Evolutionary conservation across 768 basidiomycete species (phyloP).

Genomic region (Trametes cinnabarina): DNA sequence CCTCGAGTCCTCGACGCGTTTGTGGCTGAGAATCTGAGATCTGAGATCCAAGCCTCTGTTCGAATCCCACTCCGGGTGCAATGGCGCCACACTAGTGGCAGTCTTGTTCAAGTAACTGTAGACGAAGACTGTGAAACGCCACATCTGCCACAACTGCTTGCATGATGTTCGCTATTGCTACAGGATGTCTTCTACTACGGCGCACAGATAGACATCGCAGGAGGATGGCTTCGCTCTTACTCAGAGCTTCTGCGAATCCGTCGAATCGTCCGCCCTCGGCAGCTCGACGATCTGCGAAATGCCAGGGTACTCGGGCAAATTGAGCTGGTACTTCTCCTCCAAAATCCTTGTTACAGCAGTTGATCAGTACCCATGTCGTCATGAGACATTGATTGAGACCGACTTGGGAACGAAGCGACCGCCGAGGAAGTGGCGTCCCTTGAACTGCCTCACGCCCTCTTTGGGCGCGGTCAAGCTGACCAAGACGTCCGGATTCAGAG

Average conservation of each 20-base stretch:
- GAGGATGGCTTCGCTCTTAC: neutral
- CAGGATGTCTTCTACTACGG: too few relatives aligned
- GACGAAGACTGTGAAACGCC: too few relatives aligned
- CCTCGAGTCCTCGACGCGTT: too few relatives aligned
- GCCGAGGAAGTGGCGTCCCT: conserved; percentile 87
- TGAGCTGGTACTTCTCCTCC: conserved; percentile 71
- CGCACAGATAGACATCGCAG: neutral
- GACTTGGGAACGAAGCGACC: conserved; percentile 91
- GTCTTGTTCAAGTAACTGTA: too few relatives aligned
- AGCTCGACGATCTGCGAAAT: conserved; percentile 85
- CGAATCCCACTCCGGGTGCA: neutral
- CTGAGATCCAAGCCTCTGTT: neutral
- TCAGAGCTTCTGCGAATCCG: conserved; percentile 8
- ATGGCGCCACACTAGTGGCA: too few relatives aligned
- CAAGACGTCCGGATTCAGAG: conserved; percentile 73
- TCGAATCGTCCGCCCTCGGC: conserved; percentile 11
- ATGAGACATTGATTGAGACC: conserved; percentile 27
- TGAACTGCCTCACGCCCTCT: conserved; percentile 73
- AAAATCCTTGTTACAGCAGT: conserved; percentile 48
- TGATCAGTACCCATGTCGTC: neutral
- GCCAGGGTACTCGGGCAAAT: conserved; percentile 80
- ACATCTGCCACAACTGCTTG: too few relatives aligned
- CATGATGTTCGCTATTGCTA: too few relatives aligned
- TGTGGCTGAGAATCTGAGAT: neutral
- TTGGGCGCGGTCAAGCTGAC: conserved; percentile 95